Base-by-base conservation (phyloP, 805 yeast genomes). In the Huiozyma sinensis region DNA sequence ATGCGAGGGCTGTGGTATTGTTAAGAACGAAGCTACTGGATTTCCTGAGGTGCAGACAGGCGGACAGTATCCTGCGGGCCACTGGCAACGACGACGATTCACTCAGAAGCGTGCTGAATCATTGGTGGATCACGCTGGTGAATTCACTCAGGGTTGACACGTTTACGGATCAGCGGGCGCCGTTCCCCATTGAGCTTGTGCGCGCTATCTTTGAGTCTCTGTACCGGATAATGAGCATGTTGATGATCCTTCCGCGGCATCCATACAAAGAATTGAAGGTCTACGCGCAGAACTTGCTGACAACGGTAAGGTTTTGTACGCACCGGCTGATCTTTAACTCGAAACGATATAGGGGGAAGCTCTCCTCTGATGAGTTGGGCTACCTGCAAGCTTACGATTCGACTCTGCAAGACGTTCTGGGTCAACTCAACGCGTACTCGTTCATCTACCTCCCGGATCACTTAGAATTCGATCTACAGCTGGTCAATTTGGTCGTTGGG, bases 51-150 rank as follows among this genome's bases (percentile, higher is more conserved):
- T 10, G n/a, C 28, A 7, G 27, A 34, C 37, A 34, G 9, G 17
- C 13, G 12, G 9, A 12, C 9, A 31, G 9, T 8, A 9, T 9
- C 33, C 33, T 31, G 11, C 9, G 5, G n/a, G 9, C 33, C 9
- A 31, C 33, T 8, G 9, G 11, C n/a, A 31, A 31, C n/a, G n/a
- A 31, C n/a, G n/a, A 11, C 33, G n/a, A 31, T 8, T 8, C 42
- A 7, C 28, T 36, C 17, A 41, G 57, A 39, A 56, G 55, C 32
- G 51, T 51, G 6, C 44, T 60, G 27, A 46, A 47, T 6, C 65
- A 61, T 40, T 62, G 66, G 66, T 62, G 66, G 66, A 49, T 55
- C 1, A 50, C 59, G 1, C 40, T 59, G 11, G 40, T 61, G 38
- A 57, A 58, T 40, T 53, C 53, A 38, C 44, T 59, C 11, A 52